A percentile compares a stretch with the other conserved stretches of the same genome.
phyloP scores from a whole-genome alignment of 768 basidiomycete species.

The Termitomyces sp. region DNA sequence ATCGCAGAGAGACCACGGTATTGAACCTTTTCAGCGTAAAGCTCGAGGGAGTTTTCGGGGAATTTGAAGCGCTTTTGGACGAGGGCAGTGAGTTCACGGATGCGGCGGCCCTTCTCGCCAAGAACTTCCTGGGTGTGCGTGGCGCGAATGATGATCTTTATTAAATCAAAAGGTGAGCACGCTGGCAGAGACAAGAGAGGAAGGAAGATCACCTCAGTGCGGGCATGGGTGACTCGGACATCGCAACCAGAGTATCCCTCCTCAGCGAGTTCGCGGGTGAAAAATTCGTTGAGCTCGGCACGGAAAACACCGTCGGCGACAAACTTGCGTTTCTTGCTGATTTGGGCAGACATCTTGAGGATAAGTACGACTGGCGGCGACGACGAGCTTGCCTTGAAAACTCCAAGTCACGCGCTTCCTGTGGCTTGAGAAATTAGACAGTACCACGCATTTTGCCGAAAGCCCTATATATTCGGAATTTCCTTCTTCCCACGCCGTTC shows the following conservation, averaged over 20 bases:
- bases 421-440: constrained; percentile 24
- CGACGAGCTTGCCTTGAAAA: constrained; percentile 7
- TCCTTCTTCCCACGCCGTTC: not conserved
- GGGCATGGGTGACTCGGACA: constrained; percentile 98
- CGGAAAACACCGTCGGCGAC: constrained; percentile 99
- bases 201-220: constrained; percentile 71
- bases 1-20: constrained; percentile 97
- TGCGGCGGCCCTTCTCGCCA: constrained; percentile 98
- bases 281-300: constrained; percentile 99
- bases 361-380: not conserved
- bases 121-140: constrained; percentile 99
- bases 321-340: constrained; percentile 99
- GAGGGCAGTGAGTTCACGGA: constrained; percentile 96
- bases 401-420: constrained; percentile 4
- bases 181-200: not conserved
- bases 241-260: constrained; percentile 99
- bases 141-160: constrained; percentile 98
- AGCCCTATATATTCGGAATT: constrained; percentile 6
- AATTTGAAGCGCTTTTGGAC: constrained; percentile 99
- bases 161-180: constrained; percentile 3
- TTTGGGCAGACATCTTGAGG: constrained; percentile 71
- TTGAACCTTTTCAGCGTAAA: constrained; percentile 99
- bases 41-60: constrained; percentile 97
- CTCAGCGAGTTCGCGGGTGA: constrained; percentile 95
- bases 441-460: constrained; percentile 21